These are phyloP conservation scores for Glarea lozoyensis DNA, from an alignment of 495 filamentous ascomycete species.

Conservation along the genomic window DNA sequence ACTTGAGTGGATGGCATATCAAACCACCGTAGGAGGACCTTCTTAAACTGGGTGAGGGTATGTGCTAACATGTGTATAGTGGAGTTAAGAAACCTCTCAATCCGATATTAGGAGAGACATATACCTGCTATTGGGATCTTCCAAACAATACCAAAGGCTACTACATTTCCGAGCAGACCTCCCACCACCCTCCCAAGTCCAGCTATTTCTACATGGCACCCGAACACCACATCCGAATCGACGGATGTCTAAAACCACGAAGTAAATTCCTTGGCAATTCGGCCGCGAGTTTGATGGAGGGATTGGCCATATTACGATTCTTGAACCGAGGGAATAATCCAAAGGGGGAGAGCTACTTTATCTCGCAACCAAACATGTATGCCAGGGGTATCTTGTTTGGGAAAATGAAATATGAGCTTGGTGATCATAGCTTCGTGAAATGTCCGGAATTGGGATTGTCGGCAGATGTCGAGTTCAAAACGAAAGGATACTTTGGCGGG, in stretches of 20 bases:
- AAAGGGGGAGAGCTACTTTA: slow-evolving; percentile 77
- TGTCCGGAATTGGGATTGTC: slow-evolving; percentile 79
- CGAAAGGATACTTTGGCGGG: slow-evolving; percentile 93
- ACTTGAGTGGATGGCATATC: slow-evolving; percentile 98
- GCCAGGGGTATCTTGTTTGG: slow-evolving; percentile 94
- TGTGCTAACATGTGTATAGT: slow-evolving; percentile 32
- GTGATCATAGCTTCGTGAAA: slow-evolving; percentile 89
- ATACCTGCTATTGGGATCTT: slow-evolving; percentile 94
- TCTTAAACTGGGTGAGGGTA: neutral
- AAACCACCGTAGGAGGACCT: slow-evolving; percentile 71
- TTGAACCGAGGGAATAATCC: slow-evolving; percentile 61
- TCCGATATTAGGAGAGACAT: slow-evolving; percentile 91
- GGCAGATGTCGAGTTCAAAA: slow-evolving; percentile 98
- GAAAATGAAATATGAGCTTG: slow-evolving; percentile 99
- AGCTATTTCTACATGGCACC: slow-evolving; percentile 99
- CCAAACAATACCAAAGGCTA: slow-evolving; percentile 78
- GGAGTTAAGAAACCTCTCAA: slow-evolving; percentile 99
- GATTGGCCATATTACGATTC: slow-evolving; percentile 77
- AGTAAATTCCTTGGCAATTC: slow-evolving; percentile 97
- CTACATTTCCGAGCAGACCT: slow-evolving; percentile 96
- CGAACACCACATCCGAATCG: slow-evolving; percentile 88
- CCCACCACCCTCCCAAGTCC: slow-evolving; percentile 95
- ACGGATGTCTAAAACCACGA: slow-evolving; percentile 91
- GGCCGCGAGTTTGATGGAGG: slow-evolving; percentile 97
- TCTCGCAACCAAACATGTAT: slow-evolving; percentile 99